phyloP scores from a whole-genome alignment of 306 rosid species.

The Prunus mongolica region DNA sequence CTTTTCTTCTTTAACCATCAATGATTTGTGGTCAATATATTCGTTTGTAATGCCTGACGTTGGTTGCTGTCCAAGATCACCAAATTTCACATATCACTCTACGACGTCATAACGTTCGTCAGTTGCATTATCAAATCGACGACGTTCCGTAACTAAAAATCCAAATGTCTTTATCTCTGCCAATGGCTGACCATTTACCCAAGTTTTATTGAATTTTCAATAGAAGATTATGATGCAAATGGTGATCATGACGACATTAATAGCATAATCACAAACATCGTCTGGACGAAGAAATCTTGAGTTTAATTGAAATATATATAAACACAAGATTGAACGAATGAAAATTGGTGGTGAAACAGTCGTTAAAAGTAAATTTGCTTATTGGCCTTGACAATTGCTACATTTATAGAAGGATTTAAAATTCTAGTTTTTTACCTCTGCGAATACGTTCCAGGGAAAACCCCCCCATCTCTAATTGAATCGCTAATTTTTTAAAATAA shows the following conservation, averaged over 20 bases:
- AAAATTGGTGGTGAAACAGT: not conserved
- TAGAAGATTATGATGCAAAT: too few relatives aligned
- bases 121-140: not conserved
- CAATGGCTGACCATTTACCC: too few relatives aligned
- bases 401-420: not conserved
- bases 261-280: too few relatives aligned
- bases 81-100: not conserved
- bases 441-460: not conserved
- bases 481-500: not conserved
- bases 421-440: not conserved
- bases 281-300: not conserved
- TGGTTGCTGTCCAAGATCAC: not conserved
- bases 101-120: not conserved
- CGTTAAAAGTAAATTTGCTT: not conserved
- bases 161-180: too few relatives aligned
- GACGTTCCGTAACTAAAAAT: too few relatives aligned
- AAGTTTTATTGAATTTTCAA: too few relatives aligned
- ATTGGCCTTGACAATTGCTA: too few relatives aligned
- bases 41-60: not conserved
- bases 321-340: not conserved
- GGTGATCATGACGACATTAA: too few relatives aligned
- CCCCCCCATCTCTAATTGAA: not conserved
- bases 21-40: not conserved
- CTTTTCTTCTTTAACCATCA: not conserved
- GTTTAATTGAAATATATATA: not conserved